phyloP scores from a whole-genome alignment of 495 filamentous ascomycete species.

The Annulohypoxylon moriforme region DNA sequence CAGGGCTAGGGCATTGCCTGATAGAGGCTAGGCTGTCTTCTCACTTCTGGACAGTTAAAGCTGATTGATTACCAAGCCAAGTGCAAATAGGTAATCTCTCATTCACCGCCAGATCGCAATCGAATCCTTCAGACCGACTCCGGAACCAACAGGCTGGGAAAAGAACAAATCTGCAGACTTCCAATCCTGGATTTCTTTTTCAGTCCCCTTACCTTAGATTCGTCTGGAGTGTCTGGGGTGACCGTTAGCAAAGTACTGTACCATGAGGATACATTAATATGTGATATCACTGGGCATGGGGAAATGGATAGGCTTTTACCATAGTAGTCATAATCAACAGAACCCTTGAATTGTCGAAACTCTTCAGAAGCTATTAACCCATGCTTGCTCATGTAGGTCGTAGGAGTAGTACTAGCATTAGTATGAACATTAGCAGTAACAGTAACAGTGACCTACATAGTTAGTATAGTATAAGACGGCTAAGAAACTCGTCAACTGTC shows the following conservation, averaged over 20 bases:
- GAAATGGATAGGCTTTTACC: not conserved
- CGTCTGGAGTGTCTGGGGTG: slow-evolving; percentile 5
- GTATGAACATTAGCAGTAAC: not conserved
- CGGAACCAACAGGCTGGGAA: slow-evolving; percentile 41
- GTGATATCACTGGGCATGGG: not conserved
- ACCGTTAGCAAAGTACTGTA: not conserved
- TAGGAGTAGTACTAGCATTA: not conserved
- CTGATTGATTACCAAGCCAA: slow-evolving; percentile 44
- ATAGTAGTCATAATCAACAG: too few species aligned
- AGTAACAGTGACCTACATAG: not conserved
- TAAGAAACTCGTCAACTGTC: not conserved
- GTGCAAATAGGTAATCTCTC: slow-evolving; percentile 30
- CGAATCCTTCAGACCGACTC: slow-evolving; percentile 42
- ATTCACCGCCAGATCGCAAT: slow-evolving; percentile 47
- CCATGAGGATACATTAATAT: not conserved
- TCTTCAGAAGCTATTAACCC: not conserved
- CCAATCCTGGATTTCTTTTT: slow-evolving; percentile 19
- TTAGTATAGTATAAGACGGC: not conserved
- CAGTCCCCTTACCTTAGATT: slow-evolving; percentile 4
- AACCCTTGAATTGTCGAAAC: not conserved
- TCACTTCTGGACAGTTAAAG: slow-evolving; percentile 12
- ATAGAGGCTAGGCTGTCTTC: not conserved
- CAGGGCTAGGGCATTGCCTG: slow-evolving; percentile 10
- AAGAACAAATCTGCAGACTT: slow-evolving; percentile 20
- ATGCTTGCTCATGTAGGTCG: not conserved